These are phyloP conservation scores for Pestalotiopsis sp. DNA, from an alignment of 2,329 filamentous ascomycete species.

Conservation along the genomic window DNA sequence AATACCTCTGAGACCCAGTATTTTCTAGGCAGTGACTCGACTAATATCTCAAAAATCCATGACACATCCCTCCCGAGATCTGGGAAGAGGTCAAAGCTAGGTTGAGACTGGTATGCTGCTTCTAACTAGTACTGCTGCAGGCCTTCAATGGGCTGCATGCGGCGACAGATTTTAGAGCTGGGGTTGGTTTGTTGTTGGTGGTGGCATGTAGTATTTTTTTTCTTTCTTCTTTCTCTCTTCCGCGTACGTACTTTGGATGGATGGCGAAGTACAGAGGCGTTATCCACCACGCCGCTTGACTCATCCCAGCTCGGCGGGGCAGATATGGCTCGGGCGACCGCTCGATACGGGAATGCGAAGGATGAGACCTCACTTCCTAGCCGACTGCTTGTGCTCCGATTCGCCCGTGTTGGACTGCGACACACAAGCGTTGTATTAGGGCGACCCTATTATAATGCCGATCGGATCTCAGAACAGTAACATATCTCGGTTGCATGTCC, in stretches of 20 bases:
- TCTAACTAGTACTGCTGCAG: neutral
- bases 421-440: neutral
- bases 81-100: constrained; percentile 2
- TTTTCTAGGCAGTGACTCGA: constrained; percentile 4
- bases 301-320: constrained; percentile 1
- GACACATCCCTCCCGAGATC: constrained; percentile 5
- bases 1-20: neutral
- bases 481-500: neutral
- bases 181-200: neutral
- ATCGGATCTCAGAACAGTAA: neutral
- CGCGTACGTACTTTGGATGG: neutral
- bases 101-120: neutral
- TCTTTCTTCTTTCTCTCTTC: neutral
- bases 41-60: neutral
- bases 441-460: neutral
- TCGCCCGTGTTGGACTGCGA: neutral
- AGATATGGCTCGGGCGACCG: neutral
- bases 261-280: neutral
- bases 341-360: neutral
- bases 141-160: constrained; percentile 3
- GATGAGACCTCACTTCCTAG: neutral
- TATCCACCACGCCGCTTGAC: constrained; percentile 10
- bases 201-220: neutral
- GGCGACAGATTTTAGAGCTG: neutral
- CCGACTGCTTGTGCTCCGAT: constrained; percentile 3